Evolutionary conservation across 2,329 filamentous ascomycete species (phyloP).

Genomic region (Talaromyces rugulosus): DNA sequence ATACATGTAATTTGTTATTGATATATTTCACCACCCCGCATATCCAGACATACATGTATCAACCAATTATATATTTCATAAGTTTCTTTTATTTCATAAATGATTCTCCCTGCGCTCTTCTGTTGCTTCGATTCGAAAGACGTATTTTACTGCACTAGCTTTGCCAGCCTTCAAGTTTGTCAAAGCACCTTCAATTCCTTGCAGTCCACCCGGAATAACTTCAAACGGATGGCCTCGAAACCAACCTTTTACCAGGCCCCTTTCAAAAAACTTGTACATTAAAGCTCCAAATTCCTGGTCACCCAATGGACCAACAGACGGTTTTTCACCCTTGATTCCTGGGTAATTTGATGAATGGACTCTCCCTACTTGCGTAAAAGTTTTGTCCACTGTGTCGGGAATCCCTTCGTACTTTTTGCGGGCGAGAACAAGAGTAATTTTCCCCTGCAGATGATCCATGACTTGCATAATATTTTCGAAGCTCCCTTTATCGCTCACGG

Average conservation of each 20-base stretch:
- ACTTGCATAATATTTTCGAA: not conserved
- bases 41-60: no score
- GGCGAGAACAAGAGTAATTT: not conserved
- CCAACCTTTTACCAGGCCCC: not conserved
- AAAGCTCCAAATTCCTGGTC: not conserved
- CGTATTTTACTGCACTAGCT: not conserved
- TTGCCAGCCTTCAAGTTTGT: not conserved
- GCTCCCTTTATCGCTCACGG: not conserved
- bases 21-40: no score
- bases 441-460: not conserved
- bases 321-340: not conserved
- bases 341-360: not conserved
- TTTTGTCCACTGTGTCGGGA: not conserved
- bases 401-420: not conserved
- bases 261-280: not conserved
- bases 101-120: not conserved
- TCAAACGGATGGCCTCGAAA: not conserved
- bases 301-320: not conserved
- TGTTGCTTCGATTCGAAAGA: not conserved
- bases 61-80: not conserved
- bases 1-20: no score
- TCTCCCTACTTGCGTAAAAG: not conserved
- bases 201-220: not conserved
- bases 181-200: not conserved
- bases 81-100: not conserved